phyloP scores from a whole-genome alignment of 805 yeast species.

The Cyberlindnera xishuangbannaensis region DNA sequence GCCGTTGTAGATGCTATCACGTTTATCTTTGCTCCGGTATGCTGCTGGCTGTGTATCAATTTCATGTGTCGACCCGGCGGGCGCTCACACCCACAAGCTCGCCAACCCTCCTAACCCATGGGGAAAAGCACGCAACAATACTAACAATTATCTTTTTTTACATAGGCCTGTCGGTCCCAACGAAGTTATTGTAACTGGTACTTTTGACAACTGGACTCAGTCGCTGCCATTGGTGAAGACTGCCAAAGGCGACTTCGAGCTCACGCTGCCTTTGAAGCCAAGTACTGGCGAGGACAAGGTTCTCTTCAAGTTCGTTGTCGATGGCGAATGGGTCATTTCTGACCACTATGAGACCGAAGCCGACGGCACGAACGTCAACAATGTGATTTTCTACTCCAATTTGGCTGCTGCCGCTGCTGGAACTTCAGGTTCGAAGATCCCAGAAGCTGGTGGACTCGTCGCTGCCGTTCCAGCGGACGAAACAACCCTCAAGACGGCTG shows the following conservation, averaged over 20 bases:
- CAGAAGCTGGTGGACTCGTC: constrained; percentile 43
- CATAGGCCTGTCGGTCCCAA: constrained; percentile 46
- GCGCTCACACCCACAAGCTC: no score
- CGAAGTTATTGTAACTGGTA: constrained; percentile 63
- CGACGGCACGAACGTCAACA: constrained; percentile 32
- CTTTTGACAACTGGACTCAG: constrained; percentile 64
- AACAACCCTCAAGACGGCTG: constrained; percentile 23
- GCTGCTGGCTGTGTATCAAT: no score
- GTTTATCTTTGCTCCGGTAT: no score
- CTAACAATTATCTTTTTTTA: neutral
- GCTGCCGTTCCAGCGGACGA: constrained; percentile 20
- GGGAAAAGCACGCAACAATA: constrained; percentile 1
- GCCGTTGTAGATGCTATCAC: no score
- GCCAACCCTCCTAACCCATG: no score
- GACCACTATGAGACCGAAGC: constrained; percentile 39
- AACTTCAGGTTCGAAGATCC: constrained; percentile 26
- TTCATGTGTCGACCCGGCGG: no score
- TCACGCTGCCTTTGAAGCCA: constrained; percentile 50
- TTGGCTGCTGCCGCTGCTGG: constrained; percentile 12
- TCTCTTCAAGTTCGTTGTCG: constrained; percentile 56
- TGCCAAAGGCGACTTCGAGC: constrained; percentile 53
- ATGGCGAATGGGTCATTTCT: constrained; percentile 55
- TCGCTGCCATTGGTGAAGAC: constrained; percentile 54
- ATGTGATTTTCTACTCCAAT: constrained; percentile 27
- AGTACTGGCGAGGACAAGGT: constrained; percentile 32